Evolutionary conservation across 768 basidiomycete species (phyloP), one percentile per base, ranked within the genome.

Genomic region (Tylopilus vinaceipallidus): DNA sequence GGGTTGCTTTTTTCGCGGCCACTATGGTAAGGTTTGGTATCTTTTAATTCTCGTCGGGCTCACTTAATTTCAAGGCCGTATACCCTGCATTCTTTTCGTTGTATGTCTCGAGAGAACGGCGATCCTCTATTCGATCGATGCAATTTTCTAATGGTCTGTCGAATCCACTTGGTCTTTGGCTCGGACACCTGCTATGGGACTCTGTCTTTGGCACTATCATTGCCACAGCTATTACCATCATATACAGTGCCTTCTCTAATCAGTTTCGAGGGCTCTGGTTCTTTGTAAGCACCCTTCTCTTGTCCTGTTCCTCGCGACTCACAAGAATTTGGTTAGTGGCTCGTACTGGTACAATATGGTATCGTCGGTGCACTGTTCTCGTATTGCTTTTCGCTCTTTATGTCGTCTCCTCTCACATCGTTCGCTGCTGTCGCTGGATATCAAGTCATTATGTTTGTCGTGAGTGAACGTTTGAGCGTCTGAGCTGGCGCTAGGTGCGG

Each of bases 31-130:
- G 78, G 3, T 16, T n/a, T 26, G 7, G 5, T 1, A 7, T 17
- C n/a, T 2, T 22, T 7, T 0, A 2, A 4, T 41, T 10, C 33
- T 20, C 46, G n/a, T 3, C 38, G 11, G 45, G 17, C 13, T 47
- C 11, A 53, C 35, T 34, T 23, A 29, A 20, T 36, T 42, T 37
- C 9, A 14, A 88, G 85, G 74, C 84, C 11, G 82, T 88, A 1
- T 91, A 79, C 60, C 86, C 89, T n/a, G 88, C 88, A 4, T 91
- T 91, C 70, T 89, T 82, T 56, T 77, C 86, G 11, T 64, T 91
- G 13, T 91, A 91, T 63, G 86, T 88, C 4, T 82, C 86, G 0
- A 76, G 75, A 52, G 89, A 91, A 60, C 79, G 86, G 10, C 76
- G 80, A 3, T 80, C 82, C 2, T 67, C 71, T 38, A 84, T 91